Evolutionary conservation across 495 filamentous ascomycete genomes (phyloP).

Genomic region (Penicillium desertorum): DNA sequence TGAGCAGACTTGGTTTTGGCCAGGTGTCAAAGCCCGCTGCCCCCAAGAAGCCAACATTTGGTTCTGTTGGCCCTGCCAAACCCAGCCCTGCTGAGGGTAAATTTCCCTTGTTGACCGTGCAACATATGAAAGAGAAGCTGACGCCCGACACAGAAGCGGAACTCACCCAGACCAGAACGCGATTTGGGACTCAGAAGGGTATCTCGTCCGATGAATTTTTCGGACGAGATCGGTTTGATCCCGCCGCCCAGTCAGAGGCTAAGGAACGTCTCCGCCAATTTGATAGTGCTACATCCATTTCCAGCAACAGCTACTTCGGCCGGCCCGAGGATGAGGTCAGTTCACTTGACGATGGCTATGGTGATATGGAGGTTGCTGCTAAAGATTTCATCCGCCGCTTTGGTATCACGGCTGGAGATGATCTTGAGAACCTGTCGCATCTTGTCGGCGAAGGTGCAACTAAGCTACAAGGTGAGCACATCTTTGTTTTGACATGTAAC

Average conservation of each 20-base stretch:
- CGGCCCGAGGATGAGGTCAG: slow-evolving; percentile 70
- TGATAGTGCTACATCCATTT: slow-evolving; percentile 88
- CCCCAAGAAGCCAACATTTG: slow-evolving; percentile 81
- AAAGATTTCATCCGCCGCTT: slow-evolving; percentile 94
- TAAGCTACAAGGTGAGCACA: slow-evolving; percentile 66
- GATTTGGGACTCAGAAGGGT: slow-evolving; percentile 87
- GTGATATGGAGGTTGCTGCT: slow-evolving; percentile 85
- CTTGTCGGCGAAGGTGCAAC: slow-evolving; percentile 81
- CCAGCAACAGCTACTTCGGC: slow-evolving; percentile 95
- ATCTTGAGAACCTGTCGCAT: slow-evolving; percentile 82
- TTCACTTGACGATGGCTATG: slow-evolving; percentile 66
- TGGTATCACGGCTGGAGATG: slow-evolving; percentile 91
- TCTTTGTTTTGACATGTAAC: slow-evolving; percentile 1
- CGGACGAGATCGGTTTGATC: slow-evolving; percentile 82
- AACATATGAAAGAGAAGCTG: slow-evolving; percentile 7
- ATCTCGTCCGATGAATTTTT: slow-evolving; percentile 99
- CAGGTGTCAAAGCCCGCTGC: slow-evolving; percentile 66
- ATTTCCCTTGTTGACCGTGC: slow-evolving; percentile 13
- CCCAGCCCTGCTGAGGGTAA: slow-evolving; percentile 65
- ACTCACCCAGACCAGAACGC: slow-evolving; percentile 34
- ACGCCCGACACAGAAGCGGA: slow-evolving; percentile 37
- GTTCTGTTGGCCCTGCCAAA: slow-evolving; percentile 69
- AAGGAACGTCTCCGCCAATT: slow-evolving; percentile 85
- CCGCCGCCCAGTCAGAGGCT: slow-evolving; percentile 76
- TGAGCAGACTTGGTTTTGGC: slow-evolving; percentile 85